A percentile compares a stretch with the other conserved stretches of the same genome.
phyloP scores from a whole-genome alignment of 306 rosid species.

The Delonix regia region DNA sequence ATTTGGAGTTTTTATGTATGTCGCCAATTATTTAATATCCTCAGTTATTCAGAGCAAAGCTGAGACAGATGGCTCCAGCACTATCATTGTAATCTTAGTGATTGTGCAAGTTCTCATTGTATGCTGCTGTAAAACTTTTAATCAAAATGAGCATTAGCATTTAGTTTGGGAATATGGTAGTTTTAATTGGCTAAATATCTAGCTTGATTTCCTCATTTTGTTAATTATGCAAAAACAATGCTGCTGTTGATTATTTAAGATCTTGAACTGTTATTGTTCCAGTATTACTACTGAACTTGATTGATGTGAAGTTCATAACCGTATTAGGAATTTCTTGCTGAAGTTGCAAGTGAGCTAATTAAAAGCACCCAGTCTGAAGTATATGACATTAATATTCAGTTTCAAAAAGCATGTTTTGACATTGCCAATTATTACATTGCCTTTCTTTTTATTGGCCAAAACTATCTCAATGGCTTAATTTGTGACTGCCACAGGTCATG shows the following conservation, averaged over 20 bases:
- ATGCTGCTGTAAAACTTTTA: not conserved
- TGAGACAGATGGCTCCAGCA: not conserved
- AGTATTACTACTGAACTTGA: not conserved
- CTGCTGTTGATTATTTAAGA: not conserved
- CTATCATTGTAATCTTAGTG: not conserved
- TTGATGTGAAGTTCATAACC: conserved; percentile 26
- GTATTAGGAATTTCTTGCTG: conserved; percentile 5
- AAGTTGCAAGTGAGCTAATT: not conserved
- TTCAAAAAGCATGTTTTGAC: not conserved
- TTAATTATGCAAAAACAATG: not conserved
- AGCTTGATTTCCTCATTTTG: not conserved
- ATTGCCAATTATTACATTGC: not conserved
- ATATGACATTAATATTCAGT: not conserved
- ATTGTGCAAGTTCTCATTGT: not conserved
- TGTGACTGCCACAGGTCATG: conserved; percentile 66
- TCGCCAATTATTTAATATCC: not conserved
- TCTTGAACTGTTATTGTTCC: not conserved
- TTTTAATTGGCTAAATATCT: not conserved
- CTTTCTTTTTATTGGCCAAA: not conserved
- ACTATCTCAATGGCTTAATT: conserved; percentile 24
- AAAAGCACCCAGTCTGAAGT: not conserved
- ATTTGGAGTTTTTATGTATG: not conserved
- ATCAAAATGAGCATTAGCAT: not conserved
- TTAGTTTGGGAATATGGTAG: not conserved
- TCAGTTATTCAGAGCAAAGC: not conserved